phyloP scores from a whole-genome alignment of 2,329 filamentous ascomycete species.

The Epichloe sibirici region DNA sequence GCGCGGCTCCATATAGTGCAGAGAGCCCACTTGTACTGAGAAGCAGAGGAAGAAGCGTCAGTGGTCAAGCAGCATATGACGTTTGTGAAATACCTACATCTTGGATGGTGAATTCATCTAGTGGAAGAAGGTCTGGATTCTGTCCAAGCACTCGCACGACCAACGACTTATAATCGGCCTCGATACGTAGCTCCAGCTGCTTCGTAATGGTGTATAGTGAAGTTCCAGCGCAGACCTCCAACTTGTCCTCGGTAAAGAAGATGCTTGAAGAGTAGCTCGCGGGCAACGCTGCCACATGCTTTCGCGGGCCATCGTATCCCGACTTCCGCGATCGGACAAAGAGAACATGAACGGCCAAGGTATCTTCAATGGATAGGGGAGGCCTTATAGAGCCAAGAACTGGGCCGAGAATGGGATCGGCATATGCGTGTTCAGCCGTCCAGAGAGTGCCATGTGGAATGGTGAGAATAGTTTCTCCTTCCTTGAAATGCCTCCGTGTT shows the following conservation, averaged over 20 bases:
- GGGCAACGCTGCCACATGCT: constrained; percentile 19
- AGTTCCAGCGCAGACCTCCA: constrained; percentile 20
- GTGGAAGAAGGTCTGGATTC: constrained; percentile 21
- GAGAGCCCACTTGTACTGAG: constrained; percentile 25
- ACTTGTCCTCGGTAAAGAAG: constrained; percentile 21
- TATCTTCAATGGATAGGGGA: constrained; percentile 21
- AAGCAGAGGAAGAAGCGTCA: constrained; percentile 5
- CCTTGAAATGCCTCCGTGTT: constrained; percentile 17
- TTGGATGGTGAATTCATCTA: constrained; percentile 19
- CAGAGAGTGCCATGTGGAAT: constrained; percentile 19
- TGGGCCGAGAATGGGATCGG: constrained; percentile 19
- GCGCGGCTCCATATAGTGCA: constrained; percentile 17
- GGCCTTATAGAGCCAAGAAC: constrained; percentile 18
- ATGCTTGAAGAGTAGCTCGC: constrained; percentile 22
- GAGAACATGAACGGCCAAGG: constrained; percentile 20
- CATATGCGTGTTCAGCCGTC: constrained; percentile 20
- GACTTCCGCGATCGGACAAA: constrained; percentile 21
- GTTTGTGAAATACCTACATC: constrained; percentile 15
- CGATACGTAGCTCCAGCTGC: constrained; percentile 16
- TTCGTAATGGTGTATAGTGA: constrained; percentile 22
- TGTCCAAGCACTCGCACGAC: constrained; percentile 15
- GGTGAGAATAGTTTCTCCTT: constrained; percentile 22
- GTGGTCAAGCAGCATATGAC: constrained; percentile 5
- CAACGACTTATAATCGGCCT: constrained; percentile 19
- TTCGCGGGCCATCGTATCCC: constrained; percentile 17